Evolutionary conservation across 2,329 filamentous ascomycete genomes (phyloP), one percentile per base, ranked within the genome.

Genomic region (Coniochaeta sp.): DNA sequence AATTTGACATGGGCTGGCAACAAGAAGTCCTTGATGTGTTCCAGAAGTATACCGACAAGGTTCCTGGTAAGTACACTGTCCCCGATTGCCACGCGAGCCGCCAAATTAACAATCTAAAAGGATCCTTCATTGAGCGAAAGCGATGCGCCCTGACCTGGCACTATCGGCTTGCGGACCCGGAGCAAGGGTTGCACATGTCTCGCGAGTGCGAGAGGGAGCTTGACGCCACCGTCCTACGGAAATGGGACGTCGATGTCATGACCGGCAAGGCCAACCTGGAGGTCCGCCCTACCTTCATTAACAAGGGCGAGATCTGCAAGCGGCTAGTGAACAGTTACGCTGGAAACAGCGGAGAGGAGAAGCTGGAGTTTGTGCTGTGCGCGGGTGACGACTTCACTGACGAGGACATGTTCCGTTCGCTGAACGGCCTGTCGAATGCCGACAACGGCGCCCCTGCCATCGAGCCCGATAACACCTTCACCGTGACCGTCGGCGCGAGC

Each of bases 131-230:
- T 63, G 95, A 99, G 75, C 86, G 89, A 62, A 99, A 99, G 76
- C 89, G 92, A 64, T 95, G 96, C 64, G 93, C 95, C 5, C 77
- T 98, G 57, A 98, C 95, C 3, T 98, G 95, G 95, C 95, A 99
- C 72, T 99, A 98, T 74, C 90, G 95, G 44, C 86, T 91, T 31
- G 91, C 91, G 1, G 91, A 97, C 69, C 91, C 91, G 0, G 90
- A 96, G 67, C 90, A 90, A 64, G 93, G 91, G 19, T 76, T 85
- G 0, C 89, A 90, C 74, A 89, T 93, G 77, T 87, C 93, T 6
- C 83, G 82, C 26, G 88, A 93, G 71, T 96, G 91, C 69, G 88
- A 92, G 65, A 89, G 89, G 72, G 86, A 93, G 65, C 83, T 99
- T 17, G 89, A 96, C 71, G 78, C 81, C 5, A 90, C 86, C 0